phyloP scores from a whole-genome alignment of 345 rosid genomes.

The Salix suchowensis region DNA sequence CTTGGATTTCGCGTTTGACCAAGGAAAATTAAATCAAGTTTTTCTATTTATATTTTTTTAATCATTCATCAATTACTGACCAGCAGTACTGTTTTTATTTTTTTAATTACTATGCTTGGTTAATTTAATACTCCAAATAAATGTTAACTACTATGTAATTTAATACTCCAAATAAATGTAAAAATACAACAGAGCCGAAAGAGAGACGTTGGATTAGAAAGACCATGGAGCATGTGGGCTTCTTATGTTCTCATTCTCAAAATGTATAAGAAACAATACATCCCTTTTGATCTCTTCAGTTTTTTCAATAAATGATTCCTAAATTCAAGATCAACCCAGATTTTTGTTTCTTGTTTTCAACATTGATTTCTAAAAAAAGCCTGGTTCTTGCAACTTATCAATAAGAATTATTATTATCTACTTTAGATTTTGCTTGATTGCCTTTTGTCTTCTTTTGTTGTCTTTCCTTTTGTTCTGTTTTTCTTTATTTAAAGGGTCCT shows the following conservation, averaged over 20 bases:
- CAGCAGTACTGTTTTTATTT: no score
- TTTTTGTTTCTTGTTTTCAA: constrained; percentile 14
- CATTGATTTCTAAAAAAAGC: constrained; percentile 12
- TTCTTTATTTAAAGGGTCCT: constrained; percentile 16
- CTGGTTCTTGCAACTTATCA: background rate
- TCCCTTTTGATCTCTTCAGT: constrained; percentile 8
- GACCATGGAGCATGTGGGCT: constrained; percentile 51
- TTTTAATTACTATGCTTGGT: no score
- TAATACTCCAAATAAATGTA: no score
- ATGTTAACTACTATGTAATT: no score
- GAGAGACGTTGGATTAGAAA: constrained; percentile 48
- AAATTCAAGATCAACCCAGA: constrained; percentile 25
- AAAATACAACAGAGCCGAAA: constrained; percentile 31
- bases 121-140: no score
- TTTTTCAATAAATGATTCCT: constrained; percentile 1
- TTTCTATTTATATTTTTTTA: no score
- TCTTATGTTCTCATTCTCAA: constrained; percentile 22
- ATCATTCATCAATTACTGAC: no score
- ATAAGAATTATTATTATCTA: constrained; percentile 5
- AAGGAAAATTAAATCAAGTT: no score
- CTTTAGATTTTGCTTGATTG: constrained; percentile 13
- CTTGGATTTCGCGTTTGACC: no score
- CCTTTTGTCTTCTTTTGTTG: constrained; percentile 6
- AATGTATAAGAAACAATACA: background rate
- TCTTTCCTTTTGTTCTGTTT: background rate